A percentile compares a stretch with the other conserved stretches of the same genome.
phyloP scores from a whole-genome alignment of 495 filamentous ascomycete species.

The Podospora tetraspora region DNA sequence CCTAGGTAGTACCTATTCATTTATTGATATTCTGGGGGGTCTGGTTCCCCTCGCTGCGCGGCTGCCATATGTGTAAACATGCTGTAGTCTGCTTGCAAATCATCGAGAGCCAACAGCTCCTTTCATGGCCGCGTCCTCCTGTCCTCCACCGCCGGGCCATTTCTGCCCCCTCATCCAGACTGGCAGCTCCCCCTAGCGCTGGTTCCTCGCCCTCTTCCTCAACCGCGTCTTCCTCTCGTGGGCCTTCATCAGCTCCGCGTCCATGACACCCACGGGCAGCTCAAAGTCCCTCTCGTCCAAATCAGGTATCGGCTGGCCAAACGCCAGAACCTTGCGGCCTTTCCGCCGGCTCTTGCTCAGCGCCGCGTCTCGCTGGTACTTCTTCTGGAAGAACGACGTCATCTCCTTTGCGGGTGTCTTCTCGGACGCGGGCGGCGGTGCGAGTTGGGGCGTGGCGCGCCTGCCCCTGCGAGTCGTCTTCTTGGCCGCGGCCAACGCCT shows the following conservation, averaged over 20 bases:
- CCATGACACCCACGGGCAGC: conserved; percentile 64
- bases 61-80: conserved; percentile 3
- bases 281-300: conserved; percentile 62
- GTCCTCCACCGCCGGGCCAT: not conserved
- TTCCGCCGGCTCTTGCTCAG: conserved; percentile 55
- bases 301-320: conserved; percentile 79
- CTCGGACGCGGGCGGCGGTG: conserved; percentile 21
- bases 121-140: not conserved
- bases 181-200: not conserved
- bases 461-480: conserved; percentile 12
- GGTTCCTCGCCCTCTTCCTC: conserved; percentile 26
- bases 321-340: conserved; percentile 53
- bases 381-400: conserved; percentile 77
- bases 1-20: not conserved
- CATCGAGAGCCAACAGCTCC: not conserved
- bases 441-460: conserved; percentile 4
- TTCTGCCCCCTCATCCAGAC: not conserved
- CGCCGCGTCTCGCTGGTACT: conserved; percentile 69
- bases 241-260: conserved; percentile 59
- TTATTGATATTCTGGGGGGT: not conserved
- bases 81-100: conserved; percentile 5
- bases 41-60: not conserved
- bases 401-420: conserved; percentile 58
- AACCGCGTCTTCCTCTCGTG: conserved; percentile 57
- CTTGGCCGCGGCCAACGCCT: conserved; percentile 48